These are phyloP conservation scores for Alisma plantagoaquatica DNA, from an alignment of 106 monocot species.

Conservation along the genomic window DNA sequence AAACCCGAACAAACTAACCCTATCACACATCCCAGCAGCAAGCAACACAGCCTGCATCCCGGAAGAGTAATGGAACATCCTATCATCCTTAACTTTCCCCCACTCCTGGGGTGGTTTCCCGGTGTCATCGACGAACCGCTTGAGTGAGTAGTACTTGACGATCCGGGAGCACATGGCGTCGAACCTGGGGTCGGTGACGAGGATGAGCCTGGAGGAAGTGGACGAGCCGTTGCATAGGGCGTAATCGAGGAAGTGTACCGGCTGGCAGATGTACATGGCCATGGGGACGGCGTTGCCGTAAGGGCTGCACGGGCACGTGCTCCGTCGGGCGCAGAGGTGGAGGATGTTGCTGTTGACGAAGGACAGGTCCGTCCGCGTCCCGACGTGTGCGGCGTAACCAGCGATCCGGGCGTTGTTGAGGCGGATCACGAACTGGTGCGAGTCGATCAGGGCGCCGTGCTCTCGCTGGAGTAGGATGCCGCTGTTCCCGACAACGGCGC, in stretches of 20 bases:
- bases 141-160: slow-evolving; percentile 73
- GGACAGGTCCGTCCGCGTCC: slow-evolving; percentile 47
- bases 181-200: slow-evolving; percentile 55
- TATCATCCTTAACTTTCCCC: slow-evolving; percentile 39
- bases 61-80: slow-evolving; percentile 75
- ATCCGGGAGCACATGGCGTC: slow-evolving; percentile 50
- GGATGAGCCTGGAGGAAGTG: slow-evolving; percentile 24
- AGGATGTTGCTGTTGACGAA: slow-evolving; percentile 83
- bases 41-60: slow-evolving; percentile 84
- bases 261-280: slow-evolving; percentile 69
- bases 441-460: slow-evolving; percentile 50
- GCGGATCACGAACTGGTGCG: slow-evolving; percentile 58
- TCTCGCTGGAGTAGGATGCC: slow-evolving; percentile 51
- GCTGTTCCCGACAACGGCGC: slow-evolving; percentile 88
- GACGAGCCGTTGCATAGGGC: slow-evolving; percentile 42
- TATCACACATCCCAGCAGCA: slow-evolving; percentile 50
- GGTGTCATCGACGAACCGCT: slow-evolving; percentile 38
- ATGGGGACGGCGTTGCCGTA: slow-evolving; percentile 54
- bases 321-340: slow-evolving; percentile 45
- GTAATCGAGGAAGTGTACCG: slow-evolving; percentile 63
- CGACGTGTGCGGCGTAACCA: slow-evolving; percentile 46
- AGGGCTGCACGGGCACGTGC: slow-evolving; percentile 61
- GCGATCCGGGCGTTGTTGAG: slow-evolving; percentile 62
- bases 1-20: slow-evolving; percentile 72
- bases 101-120: slow-evolving; percentile 38